Evolutionary conservation across 1,284 basidiomycete species (phyloP).

Genomic region (Entoloma clypeatum): DNA sequence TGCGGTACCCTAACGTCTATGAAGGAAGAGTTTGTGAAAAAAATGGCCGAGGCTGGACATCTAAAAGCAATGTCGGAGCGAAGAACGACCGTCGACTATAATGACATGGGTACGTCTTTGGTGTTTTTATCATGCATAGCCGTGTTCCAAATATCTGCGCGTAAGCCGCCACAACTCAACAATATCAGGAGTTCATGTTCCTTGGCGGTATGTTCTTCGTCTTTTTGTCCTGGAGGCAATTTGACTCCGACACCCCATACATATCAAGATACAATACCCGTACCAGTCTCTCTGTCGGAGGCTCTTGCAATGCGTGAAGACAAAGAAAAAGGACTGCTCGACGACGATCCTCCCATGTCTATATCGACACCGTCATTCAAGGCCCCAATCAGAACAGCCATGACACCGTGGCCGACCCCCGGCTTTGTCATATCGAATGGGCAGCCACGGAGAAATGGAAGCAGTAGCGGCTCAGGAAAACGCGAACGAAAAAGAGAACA

Average conservation of each 20-base stretch:
- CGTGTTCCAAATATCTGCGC: slow-evolving; percentile 11
- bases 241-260: slow-evolving; percentile 8
- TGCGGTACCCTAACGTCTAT: slow-evolving; percentile 15
- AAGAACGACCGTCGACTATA: slow-evolving; percentile 55
- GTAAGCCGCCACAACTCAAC: slow-evolving; percentile 51
- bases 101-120: slow-evolving; percentile 58
- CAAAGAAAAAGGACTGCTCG: slow-evolving; percentile 54
- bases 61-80: slow-evolving; percentile 49
- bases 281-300: slow-evolving; percentile 51
- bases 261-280: slow-evolving; percentile 60
- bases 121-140: slow-evolving; percentile 1
- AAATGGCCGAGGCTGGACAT: slow-evolving; percentile 56
- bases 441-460: slow-evolving; percentile 37
- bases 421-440: slow-evolving; percentile 37
- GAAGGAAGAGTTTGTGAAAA: slow-evolving; percentile 77
- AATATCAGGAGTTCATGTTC: slow-evolving; percentile 66
- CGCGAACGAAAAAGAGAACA: slow-evolving; percentile 11
- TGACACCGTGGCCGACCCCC: no score
- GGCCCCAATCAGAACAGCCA: slow-evolving; percentile 15
- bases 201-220: slow-evolving; percentile 47
- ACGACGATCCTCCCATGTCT: slow-evolving; percentile 56
- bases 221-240: slow-evolving; percentile 1
- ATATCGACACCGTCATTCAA: slow-evolving; percentile 25
- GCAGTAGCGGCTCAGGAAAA: slow-evolving; percentile 10
- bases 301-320: slow-evolving; percentile 54